A percentile compares a stretch with the other conserved stretches of the same genome.
Conservation (phyloP, 1,139 yeast genomes). For the Hyphopichia pseudoburtonii region DNA sequence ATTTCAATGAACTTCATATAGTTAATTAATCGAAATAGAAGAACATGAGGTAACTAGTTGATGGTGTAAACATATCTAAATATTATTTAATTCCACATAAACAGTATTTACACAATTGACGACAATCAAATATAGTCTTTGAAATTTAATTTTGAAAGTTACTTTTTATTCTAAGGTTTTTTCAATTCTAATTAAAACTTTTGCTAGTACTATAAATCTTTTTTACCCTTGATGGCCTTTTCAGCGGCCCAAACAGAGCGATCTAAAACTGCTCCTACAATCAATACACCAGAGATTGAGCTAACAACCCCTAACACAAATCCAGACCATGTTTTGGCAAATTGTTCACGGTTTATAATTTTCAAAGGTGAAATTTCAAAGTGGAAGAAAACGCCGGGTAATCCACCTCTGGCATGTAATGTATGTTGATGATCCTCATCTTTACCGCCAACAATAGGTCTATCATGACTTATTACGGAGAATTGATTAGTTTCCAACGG, state of each 20-base stretch:
- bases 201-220: conserved; percentile 51
- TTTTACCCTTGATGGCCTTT: conserved; percentile 73
- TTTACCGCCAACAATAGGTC: conserved; percentile 81
- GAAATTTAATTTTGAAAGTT: too few relatives aligned
- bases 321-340: conserved; percentile 79
- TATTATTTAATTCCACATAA: too few relatives aligned
- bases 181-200: too few relatives aligned
- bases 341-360: conserved; percentile 81
- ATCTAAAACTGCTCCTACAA: conserved; percentile 88
- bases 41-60: too few relatives aligned
- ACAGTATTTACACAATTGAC: too few relatives aligned
- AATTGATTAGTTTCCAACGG: conserved; percentile 85
- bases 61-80: too few relatives aligned
- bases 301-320: conserved; percentile 83
- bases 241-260: conserved; percentile 89
- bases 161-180: not conserved
- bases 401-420: conserved; percentile 79
- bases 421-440: conserved; percentile 92
- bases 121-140: too few relatives aligned
- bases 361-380: conserved; percentile 94
- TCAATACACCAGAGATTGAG: conserved; percentile 89
- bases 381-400: conserved; percentile 84
- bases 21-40: too few relatives aligned
- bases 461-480: conserved; percentile 85
- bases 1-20: too few relatives aligned